Base-by-base conservation (phyloP, 768 basidiomycete genomes). In the Rhizopogon salebrosus region DNA sequence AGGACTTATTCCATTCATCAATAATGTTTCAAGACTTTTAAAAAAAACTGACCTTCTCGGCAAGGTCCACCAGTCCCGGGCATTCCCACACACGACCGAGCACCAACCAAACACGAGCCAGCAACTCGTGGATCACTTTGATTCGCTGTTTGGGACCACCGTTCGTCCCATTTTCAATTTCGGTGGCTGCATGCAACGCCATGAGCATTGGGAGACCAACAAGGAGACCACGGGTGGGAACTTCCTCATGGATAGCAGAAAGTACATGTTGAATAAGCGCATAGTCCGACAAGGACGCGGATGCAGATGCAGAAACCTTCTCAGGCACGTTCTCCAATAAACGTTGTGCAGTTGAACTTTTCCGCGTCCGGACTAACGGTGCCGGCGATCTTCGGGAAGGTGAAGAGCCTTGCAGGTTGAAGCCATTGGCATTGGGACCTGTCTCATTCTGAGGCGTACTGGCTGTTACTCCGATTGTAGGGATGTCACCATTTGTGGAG, bases 161-260 rank as follows among this genome's bases (percentile, higher is more conserved):
- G 54, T 80, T 74, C 29, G 71, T 67, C 10, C 63, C 61, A 16
- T 74, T 71, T n/a, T 74, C 72, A 24, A 73, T 59, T 31, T 73
- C 73, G 3, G 79, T 70, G 9, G 80, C 80, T 6, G 61, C 66
- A 51, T 89, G 81, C 46, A 95, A 66, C 1, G 89, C 84, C n/a
- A 91, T 64, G 24, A 97, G 68, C 90, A 97, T 93, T 4, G 94
- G 93, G 31, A 91, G 70, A 20, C 92, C 89, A 2, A 84, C 82
- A 16, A 93, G 69, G 37, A 95, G 60, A 2, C 84, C 87, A 38
- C 86, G 81, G 24, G 86, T 70, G 1, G 94, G 92, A n/a, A 90
- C 66, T 46, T 85, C 76, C 56, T 85, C 75, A 46, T 92, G 85
- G 24, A 90, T 74, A 3, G 80, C 77, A 5, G 73, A 76, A 35